A percentile compares a stretch with the other conserved stretches of the same genome.
Evolutionary conservation across 2,329 filamentous ascomycete genomes (phyloP).

Genomic region (Magnaporthiopsis poae): DNA sequence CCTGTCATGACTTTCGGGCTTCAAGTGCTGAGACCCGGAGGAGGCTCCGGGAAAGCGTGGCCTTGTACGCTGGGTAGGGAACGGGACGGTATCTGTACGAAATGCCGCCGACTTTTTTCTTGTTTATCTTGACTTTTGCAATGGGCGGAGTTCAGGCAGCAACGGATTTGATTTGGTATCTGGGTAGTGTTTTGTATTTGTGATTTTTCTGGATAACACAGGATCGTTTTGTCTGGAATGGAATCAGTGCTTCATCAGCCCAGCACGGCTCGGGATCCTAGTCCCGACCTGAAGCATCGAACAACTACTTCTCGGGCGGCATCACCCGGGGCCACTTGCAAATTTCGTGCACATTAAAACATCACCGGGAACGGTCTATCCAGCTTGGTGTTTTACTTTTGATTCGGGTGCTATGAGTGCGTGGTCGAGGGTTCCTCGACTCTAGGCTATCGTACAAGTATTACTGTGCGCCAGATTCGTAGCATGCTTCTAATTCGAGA

Average conservation of each 20-base stretch:
- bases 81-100: background rate
- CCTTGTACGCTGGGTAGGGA: background rate
- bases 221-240: no score
- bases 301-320: no score
- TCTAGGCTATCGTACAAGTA: background rate
- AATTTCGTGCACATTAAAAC: no score
- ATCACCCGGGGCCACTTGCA: no score
- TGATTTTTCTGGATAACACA: background rate
- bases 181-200: background rate
- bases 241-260: no score
- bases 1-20: background rate
- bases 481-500: constrained; percentile 16
- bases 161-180: no score
- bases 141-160: background rate
- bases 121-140: background rate
- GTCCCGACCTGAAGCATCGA: no score
- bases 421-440: no score
- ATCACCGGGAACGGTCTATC: no score
- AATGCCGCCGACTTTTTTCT: background rate
- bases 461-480: background rate
- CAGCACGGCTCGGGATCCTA: no score
- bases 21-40: background rate
- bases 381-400: background rate
- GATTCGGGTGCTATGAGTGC: background rate
- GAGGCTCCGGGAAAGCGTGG: background rate